Evolutionary conservation across 1,284 basidiomycete species (phyloP).

Genomic region (Cutaneotrichosporon arboriforme): DNA sequence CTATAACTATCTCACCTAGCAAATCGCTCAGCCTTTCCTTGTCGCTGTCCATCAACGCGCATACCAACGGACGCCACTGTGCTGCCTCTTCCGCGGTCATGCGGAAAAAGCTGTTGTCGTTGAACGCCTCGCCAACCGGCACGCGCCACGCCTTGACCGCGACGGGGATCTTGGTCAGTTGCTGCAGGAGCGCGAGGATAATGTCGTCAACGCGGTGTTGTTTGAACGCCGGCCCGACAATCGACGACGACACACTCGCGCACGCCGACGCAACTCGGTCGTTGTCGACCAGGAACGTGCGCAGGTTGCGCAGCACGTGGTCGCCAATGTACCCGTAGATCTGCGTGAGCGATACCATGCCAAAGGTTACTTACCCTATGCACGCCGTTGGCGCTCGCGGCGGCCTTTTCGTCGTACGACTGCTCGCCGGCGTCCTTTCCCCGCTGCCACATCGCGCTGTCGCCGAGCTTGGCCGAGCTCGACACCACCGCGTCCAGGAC

Average conservation of each 20-base stretch:
- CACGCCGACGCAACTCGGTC: conserved; percentile 76
- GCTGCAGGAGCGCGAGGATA: conserved; percentile 60
- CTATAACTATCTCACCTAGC: conserved; percentile 58
- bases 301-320: conserved; percentile 67
- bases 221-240: conserved; percentile 68
- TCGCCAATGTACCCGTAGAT: conserved; percentile 70
- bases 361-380: conserved; percentile 5
- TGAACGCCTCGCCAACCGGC: conserved; percentile 72
- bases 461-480: conserved; percentile 67
- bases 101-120: conserved; percentile 82
- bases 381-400: background rate
- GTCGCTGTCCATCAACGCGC: conserved; percentile 75
- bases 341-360: conserved; percentile 24
- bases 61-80: conserved; percentile 74
- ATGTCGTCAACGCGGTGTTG: conserved; percentile 45
- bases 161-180: conserved; percentile 71
- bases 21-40: conserved; percentile 81
- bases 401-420: background rate
- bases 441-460: conserved; percentile 24
- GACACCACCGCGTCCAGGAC: conserved; percentile 74
- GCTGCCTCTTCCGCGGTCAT: conserved; percentile 49
- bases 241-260: conserved; percentile 77
- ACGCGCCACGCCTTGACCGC: conserved; percentile 80
- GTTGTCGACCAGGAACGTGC: conserved; percentile 73
- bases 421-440: background rate